These are phyloP conservation scores for Coccomyxa sp. DNA, from an alignment of 139 green algal genomes.

Conservation along the genomic window DNA sequence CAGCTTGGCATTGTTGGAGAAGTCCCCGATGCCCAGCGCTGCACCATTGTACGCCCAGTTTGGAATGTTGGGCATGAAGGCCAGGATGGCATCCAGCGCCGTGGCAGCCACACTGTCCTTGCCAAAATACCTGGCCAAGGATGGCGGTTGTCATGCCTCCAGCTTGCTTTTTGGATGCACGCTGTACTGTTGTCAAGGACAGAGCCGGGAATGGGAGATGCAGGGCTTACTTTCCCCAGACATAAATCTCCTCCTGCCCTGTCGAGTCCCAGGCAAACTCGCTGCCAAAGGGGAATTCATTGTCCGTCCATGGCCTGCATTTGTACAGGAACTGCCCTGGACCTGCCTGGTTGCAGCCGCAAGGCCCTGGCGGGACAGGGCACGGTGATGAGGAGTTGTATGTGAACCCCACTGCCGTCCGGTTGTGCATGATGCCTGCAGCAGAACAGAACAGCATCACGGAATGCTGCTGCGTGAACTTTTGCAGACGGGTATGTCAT, in stretches of 20 bases:
- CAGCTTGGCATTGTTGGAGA: conserved; percentile 8
- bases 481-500: too few species aligned
- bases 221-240: conserved; percentile 1
- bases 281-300: conserved; percentile 11
- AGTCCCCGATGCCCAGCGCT: conserved; percentile 2
- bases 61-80: conserved; percentile 13
- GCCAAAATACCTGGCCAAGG: conserved; percentile 3
- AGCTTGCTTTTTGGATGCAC: background rate
- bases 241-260: conserved; percentile 18
- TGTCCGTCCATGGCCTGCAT: conserved; percentile 1
- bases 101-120: background rate
- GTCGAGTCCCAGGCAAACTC: conserved; percentile 19
- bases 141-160: background rate
- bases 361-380: background rate
- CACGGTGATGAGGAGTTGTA: background rate
- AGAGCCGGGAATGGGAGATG: background rate
- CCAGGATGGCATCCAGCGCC: conserved; percentile 6
- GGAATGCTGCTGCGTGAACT: too few species aligned
- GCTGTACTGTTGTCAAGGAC: background rate
- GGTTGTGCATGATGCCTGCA: conserved; percentile 4
- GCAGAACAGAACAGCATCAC: background rate
- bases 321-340: background rate
- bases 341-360: background rate
- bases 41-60: conserved; percentile 16
- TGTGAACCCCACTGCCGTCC: background rate